Percentiles rank a stretch among this genome's conserved stretches.
These are phyloP conservation scores for Diutina pseudorugosa DNA, from an alignment of 1,139 yeast genomes.

Conservation along the genomic window DNA sequence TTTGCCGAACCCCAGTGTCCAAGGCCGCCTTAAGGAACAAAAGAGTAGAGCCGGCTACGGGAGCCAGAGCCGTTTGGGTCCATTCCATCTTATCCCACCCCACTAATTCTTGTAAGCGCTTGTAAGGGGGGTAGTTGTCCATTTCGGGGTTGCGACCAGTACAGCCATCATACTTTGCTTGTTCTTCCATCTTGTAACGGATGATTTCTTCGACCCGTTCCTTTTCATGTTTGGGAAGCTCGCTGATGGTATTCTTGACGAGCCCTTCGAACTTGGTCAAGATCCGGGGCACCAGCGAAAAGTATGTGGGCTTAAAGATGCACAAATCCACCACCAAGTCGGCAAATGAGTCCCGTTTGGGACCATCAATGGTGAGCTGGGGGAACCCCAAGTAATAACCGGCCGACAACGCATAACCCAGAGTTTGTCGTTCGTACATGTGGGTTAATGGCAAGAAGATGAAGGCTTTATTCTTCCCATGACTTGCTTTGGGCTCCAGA, in stretches of 20 bases:
- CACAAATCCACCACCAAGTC: conserved; percentile 24
- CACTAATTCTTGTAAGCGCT: conserved; percentile 8
- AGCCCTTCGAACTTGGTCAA: conserved; percentile 22
- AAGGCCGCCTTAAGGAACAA: conserved; percentile 12
- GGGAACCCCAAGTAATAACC: conserved; percentile 34
- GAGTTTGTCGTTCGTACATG: conserved; percentile 19
- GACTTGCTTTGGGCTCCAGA: conserved; percentile 9
- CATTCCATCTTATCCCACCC: conserved; percentile 12
- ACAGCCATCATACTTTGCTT: conserved; percentile 8
- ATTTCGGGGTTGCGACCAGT: conserved; percentile 4
- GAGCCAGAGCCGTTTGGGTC: conserved; percentile 15
- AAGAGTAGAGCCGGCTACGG: conserved; percentile 11
- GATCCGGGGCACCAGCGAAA: conserved; percentile 20
- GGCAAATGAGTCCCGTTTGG: conserved; percentile 9
- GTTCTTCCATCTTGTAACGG: conserved; percentile 8
- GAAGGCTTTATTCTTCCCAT: conserved; percentile 11
- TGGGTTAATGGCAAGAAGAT: conserved; percentile 11
- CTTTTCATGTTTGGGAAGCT: conserved; percentile 1
- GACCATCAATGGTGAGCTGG: conserved; percentile 17
- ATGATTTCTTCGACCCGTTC: conserved; percentile 8
- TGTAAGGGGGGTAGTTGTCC: conserved; percentile 9
- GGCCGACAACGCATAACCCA: conserved; percentile 15
- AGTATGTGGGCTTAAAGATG: conserved; percentile 18
- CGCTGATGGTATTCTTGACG: conserved; percentile 9
- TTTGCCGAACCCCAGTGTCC: conserved; percentile 11